These are phyloP conservation scores for Eucalyptus pauciflora DNA, from an alignment of 345 rosid genomes.

Conservation along the genomic window DNA sequence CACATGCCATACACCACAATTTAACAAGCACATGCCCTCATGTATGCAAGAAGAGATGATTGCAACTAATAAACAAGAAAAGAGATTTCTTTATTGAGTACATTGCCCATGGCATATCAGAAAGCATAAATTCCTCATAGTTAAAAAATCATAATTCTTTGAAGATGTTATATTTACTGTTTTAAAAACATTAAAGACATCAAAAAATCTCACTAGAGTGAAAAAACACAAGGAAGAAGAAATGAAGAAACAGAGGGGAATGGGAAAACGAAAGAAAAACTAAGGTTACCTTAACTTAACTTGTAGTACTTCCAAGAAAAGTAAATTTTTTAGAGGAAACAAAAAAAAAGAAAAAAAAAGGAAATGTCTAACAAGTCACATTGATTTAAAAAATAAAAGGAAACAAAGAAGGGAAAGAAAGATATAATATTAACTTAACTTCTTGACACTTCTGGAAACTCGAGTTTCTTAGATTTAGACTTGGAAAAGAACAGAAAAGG, in stretches of 20 bases:
- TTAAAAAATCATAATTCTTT: no score
- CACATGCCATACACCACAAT: no score
- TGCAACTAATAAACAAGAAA: no score
- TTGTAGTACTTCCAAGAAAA: neutral
- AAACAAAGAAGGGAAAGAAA: neutral
- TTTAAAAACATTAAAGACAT: no score
- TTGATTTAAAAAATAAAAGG: neutral
- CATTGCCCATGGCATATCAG: no score
- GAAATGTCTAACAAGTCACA: neutral
- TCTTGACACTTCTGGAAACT: neutral
- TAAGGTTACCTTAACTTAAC: neutral
- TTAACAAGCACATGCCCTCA: no score
- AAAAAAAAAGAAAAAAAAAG: accelerated
- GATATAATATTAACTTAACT: neutral
- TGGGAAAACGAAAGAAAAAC: neutral
- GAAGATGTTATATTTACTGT: neutral
- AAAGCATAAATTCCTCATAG: no score
- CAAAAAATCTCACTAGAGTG: neutral
- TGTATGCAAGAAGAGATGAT: no score
- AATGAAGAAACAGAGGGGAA: neutral
- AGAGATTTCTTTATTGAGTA: no score
- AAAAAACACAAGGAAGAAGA: no score
- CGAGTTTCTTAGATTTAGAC: no score
- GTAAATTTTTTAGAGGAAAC: neutral
- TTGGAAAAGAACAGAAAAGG: neutral